Conservation (phyloP, 345 rosid species). For the Melaleuca quinquenervia region DNA sequence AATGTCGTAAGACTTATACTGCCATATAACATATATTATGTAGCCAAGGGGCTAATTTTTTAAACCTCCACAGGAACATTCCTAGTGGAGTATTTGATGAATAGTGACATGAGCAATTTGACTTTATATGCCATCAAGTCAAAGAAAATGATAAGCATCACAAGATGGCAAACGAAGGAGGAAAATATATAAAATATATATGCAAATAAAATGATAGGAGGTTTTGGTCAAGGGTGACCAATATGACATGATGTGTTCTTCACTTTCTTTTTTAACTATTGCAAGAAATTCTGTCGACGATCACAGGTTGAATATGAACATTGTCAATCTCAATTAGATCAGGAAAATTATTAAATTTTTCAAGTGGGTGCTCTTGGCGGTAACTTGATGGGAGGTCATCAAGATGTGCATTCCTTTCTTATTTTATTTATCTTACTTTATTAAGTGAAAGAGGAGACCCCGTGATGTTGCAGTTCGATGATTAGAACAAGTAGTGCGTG, state of each 20-base stretch:
- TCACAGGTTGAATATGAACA: neutral
- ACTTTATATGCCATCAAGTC: neutral
- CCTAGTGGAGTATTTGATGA: conserved; percentile 1
- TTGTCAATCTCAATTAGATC: neutral
- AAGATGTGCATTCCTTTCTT: neutral
- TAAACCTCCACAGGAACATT: neutral
- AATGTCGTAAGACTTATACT: neutral
- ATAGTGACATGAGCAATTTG: neutral
- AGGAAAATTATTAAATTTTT: neutral
- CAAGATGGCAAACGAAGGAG: neutral
- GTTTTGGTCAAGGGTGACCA: neutral
- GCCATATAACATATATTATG: neutral
- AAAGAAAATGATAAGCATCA: neutral
- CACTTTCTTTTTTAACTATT: neutral
- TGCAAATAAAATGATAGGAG: neutral
- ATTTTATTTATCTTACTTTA: neutral
- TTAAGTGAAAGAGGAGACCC: neutral
- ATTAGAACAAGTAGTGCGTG: neutral
- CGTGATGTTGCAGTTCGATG: neutral
- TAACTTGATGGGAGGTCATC: neutral
- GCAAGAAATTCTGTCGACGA: neutral
- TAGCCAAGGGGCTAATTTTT: neutral
- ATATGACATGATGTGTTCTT: neutral
- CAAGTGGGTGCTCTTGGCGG: neutral
- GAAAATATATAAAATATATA: neutral